Evolutionary conservation across 2,329 filamentous ascomycete species (phyloP).

Genomic region (Trichophyton mentagrophytes): DNA sequence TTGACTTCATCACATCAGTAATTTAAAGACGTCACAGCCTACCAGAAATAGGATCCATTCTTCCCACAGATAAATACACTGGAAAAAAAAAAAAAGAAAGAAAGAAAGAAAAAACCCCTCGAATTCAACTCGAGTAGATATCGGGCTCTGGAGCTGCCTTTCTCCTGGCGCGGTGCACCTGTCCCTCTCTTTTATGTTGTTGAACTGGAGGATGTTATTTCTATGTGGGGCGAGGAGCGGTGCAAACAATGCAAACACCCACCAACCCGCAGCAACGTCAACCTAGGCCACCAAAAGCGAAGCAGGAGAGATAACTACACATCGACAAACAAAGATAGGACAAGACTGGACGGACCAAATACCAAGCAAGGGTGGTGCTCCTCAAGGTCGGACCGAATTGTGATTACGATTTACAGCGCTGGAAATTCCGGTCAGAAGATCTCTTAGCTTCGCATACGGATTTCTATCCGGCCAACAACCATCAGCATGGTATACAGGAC

Average conservation of each 20-base stretch:
- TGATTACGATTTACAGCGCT: too few relatives aligned
- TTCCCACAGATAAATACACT: neutral
- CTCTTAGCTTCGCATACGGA: neutral
- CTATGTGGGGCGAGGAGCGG: neutral
- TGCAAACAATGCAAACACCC: conserved; percentile 7
- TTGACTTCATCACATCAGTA: neutral
- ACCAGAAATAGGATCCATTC: conserved; percentile 47
- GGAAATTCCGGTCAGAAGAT: too few relatives aligned
- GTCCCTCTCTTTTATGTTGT: neutral
- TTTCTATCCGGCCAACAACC: neutral
- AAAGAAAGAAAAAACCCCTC: neutral
- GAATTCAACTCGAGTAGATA: neutral
- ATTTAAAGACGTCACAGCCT: conserved; percentile 15
- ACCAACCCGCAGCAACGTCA: neutral
- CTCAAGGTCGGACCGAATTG: neutral
- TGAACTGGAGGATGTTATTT: neutral
- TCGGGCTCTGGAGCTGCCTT: neutral
- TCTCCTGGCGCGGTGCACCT: neutral
- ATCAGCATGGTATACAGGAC: neutral
- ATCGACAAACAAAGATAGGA: neutral
- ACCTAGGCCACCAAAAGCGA: neutral
- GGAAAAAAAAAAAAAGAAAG: neutral
- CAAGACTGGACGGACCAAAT: neutral
- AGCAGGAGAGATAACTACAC: neutral
- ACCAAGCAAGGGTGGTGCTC: neutral